Evolutionary conservation across 202 grass and related monocot genomes (phyloP).

Genomic region (Carex sylvatica): DNA sequence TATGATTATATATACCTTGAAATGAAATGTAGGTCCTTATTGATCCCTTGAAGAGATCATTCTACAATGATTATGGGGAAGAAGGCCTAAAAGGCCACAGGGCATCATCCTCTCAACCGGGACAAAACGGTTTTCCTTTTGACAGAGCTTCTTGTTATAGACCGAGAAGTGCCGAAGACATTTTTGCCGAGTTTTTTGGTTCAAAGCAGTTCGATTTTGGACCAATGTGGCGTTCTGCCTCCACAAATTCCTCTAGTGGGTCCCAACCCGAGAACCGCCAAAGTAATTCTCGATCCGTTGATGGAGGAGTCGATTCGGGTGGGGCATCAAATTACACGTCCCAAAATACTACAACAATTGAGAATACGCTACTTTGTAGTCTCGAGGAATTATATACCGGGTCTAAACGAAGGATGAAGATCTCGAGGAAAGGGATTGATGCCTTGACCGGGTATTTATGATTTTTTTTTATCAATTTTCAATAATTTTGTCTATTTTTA

Average conservation of each 20-base stretch:
- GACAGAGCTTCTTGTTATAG: neutral
- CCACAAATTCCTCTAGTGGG: neutral
- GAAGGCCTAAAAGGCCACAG: conserved; percentile 47
- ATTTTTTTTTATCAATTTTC: neutral
- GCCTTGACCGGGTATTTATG: conserved; percentile 4
- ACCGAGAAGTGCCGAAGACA: conserved; percentile 40
- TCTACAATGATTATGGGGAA: conserved; percentile 76
- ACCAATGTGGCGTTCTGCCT: conserved; percentile 25
- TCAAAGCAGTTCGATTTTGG: conserved; percentile 20
- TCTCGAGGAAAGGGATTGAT: conserved; percentile 31
- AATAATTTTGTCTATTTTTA: neutral
- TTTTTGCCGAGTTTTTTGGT: conserved; percentile 76
- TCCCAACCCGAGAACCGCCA: neutral
- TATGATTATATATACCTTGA: neutral
- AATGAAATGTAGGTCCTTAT: conserved; percentile 52
- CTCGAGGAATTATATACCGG: conserved; percentile 47
- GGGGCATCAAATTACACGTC: neutral
- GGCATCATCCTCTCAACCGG: conserved; percentile 19
- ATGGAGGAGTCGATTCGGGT: neutral
- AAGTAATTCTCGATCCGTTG: conserved; percentile 12
- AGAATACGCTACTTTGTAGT: conserved; percentile 35
- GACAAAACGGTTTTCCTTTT: neutral
- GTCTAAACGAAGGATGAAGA: conserved; percentile 40
- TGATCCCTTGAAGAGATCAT: conserved; percentile 55
- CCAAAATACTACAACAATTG: conserved; percentile 23